These are phyloP conservation scores for Vigna nakashimae DNA, from an alignment of 306 rosid genomes.

Conservation along the genomic window DNA sequence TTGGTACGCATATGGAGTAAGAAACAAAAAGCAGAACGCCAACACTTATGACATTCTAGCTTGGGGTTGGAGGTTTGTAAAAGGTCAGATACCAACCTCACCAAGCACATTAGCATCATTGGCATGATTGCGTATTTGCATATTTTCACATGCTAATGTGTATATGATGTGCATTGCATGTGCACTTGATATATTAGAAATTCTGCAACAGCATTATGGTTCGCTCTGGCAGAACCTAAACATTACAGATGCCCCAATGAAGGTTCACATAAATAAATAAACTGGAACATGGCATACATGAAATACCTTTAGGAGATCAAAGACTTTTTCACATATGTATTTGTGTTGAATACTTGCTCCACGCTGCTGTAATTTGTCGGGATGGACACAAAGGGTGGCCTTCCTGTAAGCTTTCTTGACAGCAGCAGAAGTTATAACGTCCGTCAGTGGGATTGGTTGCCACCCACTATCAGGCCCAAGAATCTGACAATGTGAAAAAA, in stretches of 20 bases:
- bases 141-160: conserved; percentile 25
- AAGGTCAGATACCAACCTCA: conserved; percentile 2
- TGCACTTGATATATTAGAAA: conserved; percentile 26
- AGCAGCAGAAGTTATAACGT: conserved; percentile 90
- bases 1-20: neutral
- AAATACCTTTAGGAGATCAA: conserved; percentile 92
- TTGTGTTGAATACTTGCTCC: conserved; percentile 92
- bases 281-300: conserved; percentile 25
- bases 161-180: conserved; percentile 32
- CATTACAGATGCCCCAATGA: conserved; percentile 12
- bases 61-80: conserved; percentile 9
- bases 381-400: conserved; percentile 96
- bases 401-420: conserved; percentile 95
- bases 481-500: conserved; percentile 60
- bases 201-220: conserved; percentile 30
- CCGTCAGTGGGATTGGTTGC: conserved; percentile 92
- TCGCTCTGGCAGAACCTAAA: conserved; percentile 10
- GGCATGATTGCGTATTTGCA: neutral
- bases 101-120: neutral
- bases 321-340: conserved; percentile 91
- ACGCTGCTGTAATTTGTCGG: conserved; percentile 94
- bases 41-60: conserved; percentile 9
- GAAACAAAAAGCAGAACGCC: conserved; percentile 15
- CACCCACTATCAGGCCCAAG: conserved; percentile 91
- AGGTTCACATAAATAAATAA: conserved; percentile 36